These are phyloP conservation scores for Platanthera guangdongensis DNA, from an alignment of 106 monocot genomes.

Conservation along the genomic window DNA sequence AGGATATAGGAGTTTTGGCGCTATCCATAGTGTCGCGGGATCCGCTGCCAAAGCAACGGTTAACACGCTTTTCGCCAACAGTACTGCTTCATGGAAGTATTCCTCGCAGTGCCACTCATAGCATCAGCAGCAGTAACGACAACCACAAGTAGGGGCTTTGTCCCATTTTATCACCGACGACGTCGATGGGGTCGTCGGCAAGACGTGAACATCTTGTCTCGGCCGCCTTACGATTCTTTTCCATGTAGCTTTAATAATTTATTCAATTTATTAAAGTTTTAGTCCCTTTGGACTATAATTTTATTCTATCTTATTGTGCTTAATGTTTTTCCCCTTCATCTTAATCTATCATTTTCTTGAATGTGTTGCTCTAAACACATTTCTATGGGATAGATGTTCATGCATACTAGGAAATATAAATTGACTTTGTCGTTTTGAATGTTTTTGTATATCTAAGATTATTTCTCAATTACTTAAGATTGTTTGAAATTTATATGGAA, in stretches of 20 bases:
- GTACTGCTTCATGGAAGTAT: slow-evolving; percentile 24
- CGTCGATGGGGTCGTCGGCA: slow-evolving; percentile 84
- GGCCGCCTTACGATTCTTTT: slow-evolving; percentile 95
- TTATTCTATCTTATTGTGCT: not conserved
- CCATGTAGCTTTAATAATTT: slow-evolving; percentile 37
- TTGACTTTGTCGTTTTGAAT: not conserved
- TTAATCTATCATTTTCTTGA: not conserved
- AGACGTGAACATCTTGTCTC: slow-evolving; percentile 95
- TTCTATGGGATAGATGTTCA: not conserved
- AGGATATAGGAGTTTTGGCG: slow-evolving; percentile 23
- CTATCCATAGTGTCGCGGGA: slow-evolving; percentile 18
- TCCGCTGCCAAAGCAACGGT: not conserved
- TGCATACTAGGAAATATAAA: not conserved
- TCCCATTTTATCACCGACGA: slow-evolving; percentile 69
- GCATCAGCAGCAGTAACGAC: slow-evolving; percentile 20
- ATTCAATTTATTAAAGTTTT: no score
- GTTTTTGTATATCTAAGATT: not conserved
- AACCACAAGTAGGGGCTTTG: slow-evolving; percentile 52
- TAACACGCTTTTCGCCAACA: slow-evolving; percentile 14
- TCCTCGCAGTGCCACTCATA: slow-evolving; percentile 13
- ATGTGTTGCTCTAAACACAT: not conserved
- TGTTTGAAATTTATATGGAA: not conserved
- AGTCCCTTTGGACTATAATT: not conserved
- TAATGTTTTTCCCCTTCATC: not conserved
- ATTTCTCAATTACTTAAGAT: not conserved